Evolutionary conservation across 2,329 filamentous ascomycete genomes (phyloP), one percentile per base, ranked within the genome.

Genomic region (Anthostomella pinea): DNA sequence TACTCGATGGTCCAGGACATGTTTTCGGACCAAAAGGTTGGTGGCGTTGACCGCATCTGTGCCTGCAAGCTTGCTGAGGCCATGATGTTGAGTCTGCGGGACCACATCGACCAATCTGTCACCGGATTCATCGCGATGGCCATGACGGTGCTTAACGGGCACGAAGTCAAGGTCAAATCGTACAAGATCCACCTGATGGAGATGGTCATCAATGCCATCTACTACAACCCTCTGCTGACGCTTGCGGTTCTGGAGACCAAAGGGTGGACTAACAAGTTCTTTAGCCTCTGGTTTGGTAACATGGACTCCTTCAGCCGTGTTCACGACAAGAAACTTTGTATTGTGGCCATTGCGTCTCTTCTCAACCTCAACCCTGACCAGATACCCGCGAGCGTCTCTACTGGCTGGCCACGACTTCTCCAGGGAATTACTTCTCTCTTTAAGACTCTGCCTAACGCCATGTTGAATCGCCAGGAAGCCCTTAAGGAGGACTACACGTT

Each of bases 311-410:
- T 98, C 68, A 86, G 81, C 34, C 79, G 93, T 26, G 93, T 98
- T 3, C 93, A 98, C 61, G 93, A 98, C 71, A 98, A 98, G 78
- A 98, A 96, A 73, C 74, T 98, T 17, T 96, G 88, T 45, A 96
- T 98, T 53, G 87, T 90, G 13, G 91, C 90, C 30, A 97, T 98
- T 52, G 84, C 87, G 41, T 77, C 88, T 5, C 78, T 98, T 8
- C 77, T 98, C 33, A 86, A 82, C 29, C 68, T 98, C 40, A 80
- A 78, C 44, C 81, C 83, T 8, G 82, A 87, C 35, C 85, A 94
- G 56, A 85, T 98, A 6, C 93, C 93, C 1, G 71, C 77, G n/a
- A 97, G 90, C 57, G 87, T 98, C 18, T 89, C 94, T 49, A 87
- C 89, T 49, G 93, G 93, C 35, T 98, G 93, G 93, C 91, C 91